Percentiles rank a stretch among this genome's conserved stretches.
These are phyloP conservation scores for Clathrus columnatus DNA, from an alignment of 768 basidiomycete genomes.

Conservation along the genomic window DNA sequence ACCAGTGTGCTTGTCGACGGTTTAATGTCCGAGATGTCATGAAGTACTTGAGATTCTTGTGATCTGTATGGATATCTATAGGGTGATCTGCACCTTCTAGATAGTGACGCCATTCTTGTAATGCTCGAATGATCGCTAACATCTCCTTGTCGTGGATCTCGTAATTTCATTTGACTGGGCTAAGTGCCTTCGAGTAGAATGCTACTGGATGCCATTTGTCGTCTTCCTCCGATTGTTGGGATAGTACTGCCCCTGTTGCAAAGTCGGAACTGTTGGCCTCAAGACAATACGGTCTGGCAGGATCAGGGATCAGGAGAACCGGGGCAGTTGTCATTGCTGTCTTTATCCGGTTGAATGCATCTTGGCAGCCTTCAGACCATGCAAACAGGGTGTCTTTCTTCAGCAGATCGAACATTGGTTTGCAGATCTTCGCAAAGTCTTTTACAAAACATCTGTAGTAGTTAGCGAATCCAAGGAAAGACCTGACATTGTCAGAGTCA, in stretches of 20 bases:
- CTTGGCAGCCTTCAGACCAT: too few species aligned
- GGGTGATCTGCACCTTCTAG: too few species aligned
- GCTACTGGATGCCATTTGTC: constrained; percentile 29
- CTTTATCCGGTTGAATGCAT: too few species aligned
- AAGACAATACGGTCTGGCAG: too few species aligned
- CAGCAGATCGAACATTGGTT: constrained; percentile 14
- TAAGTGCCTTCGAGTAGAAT: constrained; percentile 27
- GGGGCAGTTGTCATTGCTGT: too few species aligned
- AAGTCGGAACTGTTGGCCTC: too few species aligned
- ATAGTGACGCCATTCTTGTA: not conserved
- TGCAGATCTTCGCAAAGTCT: constrained; percentile 18
- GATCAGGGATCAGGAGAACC: too few species aligned
- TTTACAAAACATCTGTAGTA: constrained; percentile 36
- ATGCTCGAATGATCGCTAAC: not conserved
- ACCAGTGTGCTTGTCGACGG: too few species aligned
- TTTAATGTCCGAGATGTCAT: too few species aligned
- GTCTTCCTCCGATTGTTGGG: constrained; percentile 12
- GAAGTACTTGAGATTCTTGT: too few species aligned
- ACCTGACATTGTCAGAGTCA: constrained; percentile 28
- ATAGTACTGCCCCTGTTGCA: constrained; percentile 18
- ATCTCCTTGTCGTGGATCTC: constrained; percentile 3
- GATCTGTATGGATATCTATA: too few species aligned
- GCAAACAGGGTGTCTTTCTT: constrained; percentile 17
- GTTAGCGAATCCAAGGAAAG: constrained; percentile 38
- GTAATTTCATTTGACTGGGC: constrained; percentile 28